Conservation (phyloP, 2,329 filamentous ascomycete genomes). For the Ilyonectria destructans region DNA sequence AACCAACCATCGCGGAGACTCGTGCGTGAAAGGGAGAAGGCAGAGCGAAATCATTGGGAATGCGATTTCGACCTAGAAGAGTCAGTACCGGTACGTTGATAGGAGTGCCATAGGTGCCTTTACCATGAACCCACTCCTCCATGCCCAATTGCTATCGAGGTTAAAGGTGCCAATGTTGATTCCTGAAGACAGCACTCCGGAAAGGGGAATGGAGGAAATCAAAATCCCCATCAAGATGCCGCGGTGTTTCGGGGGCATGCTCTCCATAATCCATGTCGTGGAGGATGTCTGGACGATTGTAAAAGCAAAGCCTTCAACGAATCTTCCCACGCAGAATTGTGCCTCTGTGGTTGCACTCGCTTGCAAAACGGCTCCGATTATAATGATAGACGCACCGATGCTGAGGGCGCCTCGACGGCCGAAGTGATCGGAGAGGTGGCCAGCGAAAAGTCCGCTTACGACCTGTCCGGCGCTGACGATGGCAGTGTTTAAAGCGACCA, state of each 20-base stretch:
- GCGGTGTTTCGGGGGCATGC: not conserved
- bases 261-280: not conserved
- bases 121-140: not conserved
- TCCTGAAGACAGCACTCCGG: not conserved
- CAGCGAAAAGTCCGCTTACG: constrained; percentile 1
- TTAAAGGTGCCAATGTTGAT: not conserved
- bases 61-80: not conserved
- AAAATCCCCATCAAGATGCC: not conserved
- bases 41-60: not conserved
- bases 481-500: constrained; percentile 9
- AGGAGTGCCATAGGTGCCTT: not conserved
- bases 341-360: not conserved
- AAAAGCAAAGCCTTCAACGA: not conserved
- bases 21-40: not conserved
- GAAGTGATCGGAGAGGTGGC: not conserved
- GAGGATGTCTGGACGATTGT: not conserved
- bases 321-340: not conserved
- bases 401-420: not conserved
- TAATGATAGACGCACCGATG: not conserved
- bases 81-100: not conserved
- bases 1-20: constrained; percentile 9
- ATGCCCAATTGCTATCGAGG: not conserved
- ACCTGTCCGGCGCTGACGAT: constrained; percentile 9
- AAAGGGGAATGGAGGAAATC: not conserved
- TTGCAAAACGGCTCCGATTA: not conserved